Conservation (phyloP, 2,329 filamentous ascomycete species). For the Huntiella savannae region DNA sequence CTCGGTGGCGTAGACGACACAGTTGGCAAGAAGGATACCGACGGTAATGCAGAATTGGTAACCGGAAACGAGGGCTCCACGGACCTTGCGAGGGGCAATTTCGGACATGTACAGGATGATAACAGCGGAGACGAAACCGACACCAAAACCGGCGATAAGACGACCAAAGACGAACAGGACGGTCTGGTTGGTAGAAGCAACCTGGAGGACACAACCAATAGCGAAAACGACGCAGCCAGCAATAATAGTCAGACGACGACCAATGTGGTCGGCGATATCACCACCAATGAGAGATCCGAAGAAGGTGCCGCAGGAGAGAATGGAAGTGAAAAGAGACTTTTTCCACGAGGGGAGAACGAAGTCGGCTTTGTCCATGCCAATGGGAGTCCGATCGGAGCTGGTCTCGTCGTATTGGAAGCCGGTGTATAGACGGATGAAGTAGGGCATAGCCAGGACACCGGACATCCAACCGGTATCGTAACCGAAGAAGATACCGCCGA, state of each 20-base stretch:
- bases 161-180: conserved; percentile 52
- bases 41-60: conserved; percentile 75
- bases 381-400: conserved; percentile 26
- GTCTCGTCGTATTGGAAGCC: conserved; percentile 15
- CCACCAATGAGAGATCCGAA: conserved; percentile 60
- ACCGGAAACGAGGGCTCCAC: conserved; percentile 60
- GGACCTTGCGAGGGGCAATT: conserved; percentile 53
- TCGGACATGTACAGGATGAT: conserved; percentile 80
- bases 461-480: conserved; percentile 65
- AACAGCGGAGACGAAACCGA: conserved; percentile 63
- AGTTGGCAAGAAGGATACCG: conserved; percentile 55
- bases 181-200: conserved; percentile 26
- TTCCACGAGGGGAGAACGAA: conserved; percentile 17
- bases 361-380: conserved; percentile 18
- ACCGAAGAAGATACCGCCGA: conserved; percentile 59
- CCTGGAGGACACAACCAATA: conserved; percentile 49
- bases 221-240: conserved; percentile 53
- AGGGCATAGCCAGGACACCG: conserved; percentile 34
- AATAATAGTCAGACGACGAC: conserved; percentile 54
- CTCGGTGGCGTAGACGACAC: conserved; percentile 54
- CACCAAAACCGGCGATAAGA: conserved; percentile 57
- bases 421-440: conserved; percentile 29
- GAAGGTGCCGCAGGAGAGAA: conserved; percentile 62
- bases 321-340: conserved; percentile 47
- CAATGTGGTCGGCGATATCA: conserved; percentile 57